Percentiles rank a stretch among this genome's conserved stretches.
Evolutionary conservation across 306 rosid genomes (phyloP).

Genomic region (Hippophae rhamnoides): DNA sequence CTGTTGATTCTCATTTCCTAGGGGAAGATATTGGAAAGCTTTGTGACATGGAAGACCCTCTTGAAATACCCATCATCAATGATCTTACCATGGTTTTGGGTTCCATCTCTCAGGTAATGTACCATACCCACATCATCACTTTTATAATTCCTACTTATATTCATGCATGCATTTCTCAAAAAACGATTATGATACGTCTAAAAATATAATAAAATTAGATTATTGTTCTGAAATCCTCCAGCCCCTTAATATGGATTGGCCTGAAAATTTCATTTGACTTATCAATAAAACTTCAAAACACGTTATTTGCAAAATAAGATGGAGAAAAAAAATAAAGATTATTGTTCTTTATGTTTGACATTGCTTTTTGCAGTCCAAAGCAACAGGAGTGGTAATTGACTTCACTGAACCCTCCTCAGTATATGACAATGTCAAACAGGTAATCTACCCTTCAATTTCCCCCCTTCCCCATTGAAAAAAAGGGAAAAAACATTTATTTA

Average conservation of each 20-base stretch:
- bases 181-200: no score
- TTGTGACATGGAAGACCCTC: conserved; percentile 79
- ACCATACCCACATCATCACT: background rate
- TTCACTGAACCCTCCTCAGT: conserved; percentile 79
- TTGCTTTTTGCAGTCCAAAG: conserved; percentile 47
- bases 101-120: conserved; percentile 78
- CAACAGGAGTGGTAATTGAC: conserved; percentile 69
- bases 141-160: no score
- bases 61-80: conserved; percentile 77
- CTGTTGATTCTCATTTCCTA: conserved; percentile 37
- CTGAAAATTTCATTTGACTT: no score
- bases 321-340: no score
- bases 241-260: no score
- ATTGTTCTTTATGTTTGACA: background rate
- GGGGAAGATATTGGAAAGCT: conserved; percentile 59
- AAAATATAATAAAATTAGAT: no score
- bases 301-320: background rate
- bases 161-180: no score
- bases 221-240: no score
- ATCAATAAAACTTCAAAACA: background rate
- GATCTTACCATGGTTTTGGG: conserved; percentile 90
- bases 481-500: background rate
- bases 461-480: background rate
- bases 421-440: conserved; percentile 95
- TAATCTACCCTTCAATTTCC: conserved; percentile 10